A percentile compares a stretch with the other conserved stretches of the same genome.
phyloP scores from a whole-genome alignment of 352 stramenopile species.

The Sclerospora graminicola region DNA sequence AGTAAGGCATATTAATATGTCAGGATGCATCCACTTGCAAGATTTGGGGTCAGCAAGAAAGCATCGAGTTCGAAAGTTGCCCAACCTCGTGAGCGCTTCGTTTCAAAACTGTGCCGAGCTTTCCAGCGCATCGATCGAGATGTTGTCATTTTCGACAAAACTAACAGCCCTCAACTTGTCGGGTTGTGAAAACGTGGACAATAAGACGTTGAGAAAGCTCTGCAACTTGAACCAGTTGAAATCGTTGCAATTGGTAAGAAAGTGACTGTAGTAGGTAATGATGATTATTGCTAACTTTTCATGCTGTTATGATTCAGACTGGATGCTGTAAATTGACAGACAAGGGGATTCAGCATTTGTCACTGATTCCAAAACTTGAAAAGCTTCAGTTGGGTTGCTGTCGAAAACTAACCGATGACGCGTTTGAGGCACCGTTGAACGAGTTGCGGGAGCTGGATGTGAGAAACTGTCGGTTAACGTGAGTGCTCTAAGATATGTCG shows the following conservation, averaged over 20 bases:
- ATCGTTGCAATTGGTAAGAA: slow-evolving; percentile 44
- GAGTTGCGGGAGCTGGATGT: slow-evolving; percentile 40
- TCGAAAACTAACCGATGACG: slow-evolving; percentile 34
- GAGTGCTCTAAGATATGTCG: slow-evolving; percentile 1
- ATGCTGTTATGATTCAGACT: too few relatives aligned
- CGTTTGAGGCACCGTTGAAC: slow-evolving; percentile 30
- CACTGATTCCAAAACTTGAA: slow-evolving; percentile 32
- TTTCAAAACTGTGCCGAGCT: slow-evolving; percentile 44
- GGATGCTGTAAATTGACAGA: slow-evolving; percentile 46
- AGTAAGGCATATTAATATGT: slow-evolving; percentile 47
- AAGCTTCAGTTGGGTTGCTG: slow-evolving; percentile 49
- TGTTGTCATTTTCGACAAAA: slow-evolving; percentile 46
- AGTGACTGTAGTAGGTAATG: background rate
- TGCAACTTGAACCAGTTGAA: slow-evolving; percentile 26
- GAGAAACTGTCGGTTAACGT: slow-evolving; percentile 43
- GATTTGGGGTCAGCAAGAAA: slow-evolving; percentile 32
- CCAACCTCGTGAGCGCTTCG: slow-evolving; percentile 34
- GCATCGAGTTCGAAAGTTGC: slow-evolving; percentile 17
- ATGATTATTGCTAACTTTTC: too few relatives aligned
- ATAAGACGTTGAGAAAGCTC: slow-evolving; percentile 37
- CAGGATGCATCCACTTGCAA: slow-evolving; percentile 39
- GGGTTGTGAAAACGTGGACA: slow-evolving; percentile 48
- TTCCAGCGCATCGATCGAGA: slow-evolving; percentile 31
- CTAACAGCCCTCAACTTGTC: slow-evolving; percentile 47
- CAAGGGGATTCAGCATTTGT: slow-evolving; percentile 37